phyloP scores from a whole-genome alignment of 352 stramenopile species.

The Salisapilia sapeloensis region DNA sequence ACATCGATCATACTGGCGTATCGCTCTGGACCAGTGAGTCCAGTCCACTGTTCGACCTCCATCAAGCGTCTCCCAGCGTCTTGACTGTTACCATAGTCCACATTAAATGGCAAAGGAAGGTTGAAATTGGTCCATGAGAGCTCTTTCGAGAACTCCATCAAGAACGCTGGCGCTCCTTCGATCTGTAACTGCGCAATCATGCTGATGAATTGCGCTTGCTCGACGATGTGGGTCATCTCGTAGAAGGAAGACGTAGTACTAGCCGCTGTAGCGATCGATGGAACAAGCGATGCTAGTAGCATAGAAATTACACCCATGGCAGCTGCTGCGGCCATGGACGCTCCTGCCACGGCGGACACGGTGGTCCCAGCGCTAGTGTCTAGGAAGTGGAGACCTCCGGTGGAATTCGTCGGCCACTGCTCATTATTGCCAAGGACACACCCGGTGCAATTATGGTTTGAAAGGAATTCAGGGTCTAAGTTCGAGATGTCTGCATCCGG shows the following conservation, averaged over 20 bases:
- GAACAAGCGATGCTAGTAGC: conserved; percentile 52
- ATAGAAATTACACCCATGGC: conserved; percentile 36
- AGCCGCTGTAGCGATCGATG: conserved; percentile 33
- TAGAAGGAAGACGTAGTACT: conserved; percentile 63
- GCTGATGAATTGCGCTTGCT: conserved; percentile 70
- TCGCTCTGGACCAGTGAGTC: conserved; percentile 38
- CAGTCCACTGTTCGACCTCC: no score
- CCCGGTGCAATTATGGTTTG: conserved; percentile 61
- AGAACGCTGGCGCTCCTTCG: conserved; percentile 49
- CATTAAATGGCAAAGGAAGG: conserved; percentile 20
- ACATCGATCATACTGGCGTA: conserved; percentile 59
- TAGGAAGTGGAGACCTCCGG: conserved; percentile 43
- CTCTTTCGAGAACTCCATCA: conserved; percentile 67
- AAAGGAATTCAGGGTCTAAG: conserved; percentile 25
- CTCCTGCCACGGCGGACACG: conserved; percentile 45
- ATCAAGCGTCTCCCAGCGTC: no score
- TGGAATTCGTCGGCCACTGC: conserved; percentile 65
- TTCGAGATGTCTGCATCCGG: conserved; percentile 25
- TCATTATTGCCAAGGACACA: conserved; percentile 72
- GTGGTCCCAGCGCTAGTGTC: conserved; percentile 48
- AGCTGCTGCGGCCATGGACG: conserved; percentile 31
- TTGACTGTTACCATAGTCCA: no score
- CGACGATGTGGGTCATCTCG: conserved; percentile 76
- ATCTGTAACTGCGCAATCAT: conserved; percentile 74
- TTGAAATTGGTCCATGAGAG: conserved; percentile 81